phyloP scores from a whole-genome alignment of 176 grass and related monocot genomes.

The Carex parvula region DNA sequence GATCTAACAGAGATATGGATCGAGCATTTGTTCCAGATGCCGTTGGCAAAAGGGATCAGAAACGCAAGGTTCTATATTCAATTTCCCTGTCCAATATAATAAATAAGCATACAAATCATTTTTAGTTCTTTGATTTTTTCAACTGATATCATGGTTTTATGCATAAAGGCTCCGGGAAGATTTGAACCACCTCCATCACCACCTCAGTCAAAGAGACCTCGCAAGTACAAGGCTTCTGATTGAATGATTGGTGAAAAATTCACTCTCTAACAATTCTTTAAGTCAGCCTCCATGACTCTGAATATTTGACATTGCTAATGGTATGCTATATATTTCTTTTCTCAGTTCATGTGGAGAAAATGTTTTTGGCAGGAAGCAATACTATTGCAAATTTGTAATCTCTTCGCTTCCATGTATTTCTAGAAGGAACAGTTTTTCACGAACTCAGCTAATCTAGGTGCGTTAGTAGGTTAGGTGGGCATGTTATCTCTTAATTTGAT shows the following conservation, averaged over 20 bases:
- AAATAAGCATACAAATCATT: neutral
- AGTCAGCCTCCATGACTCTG: neutral
- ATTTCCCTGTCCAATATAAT: neutral
- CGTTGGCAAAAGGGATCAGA: constrained; percentile 83
- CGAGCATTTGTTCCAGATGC: constrained; percentile 55
- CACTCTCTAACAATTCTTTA: neutral
- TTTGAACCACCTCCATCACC: constrained; percentile 71
- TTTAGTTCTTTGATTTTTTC: constrained; percentile 6
- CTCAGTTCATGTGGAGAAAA: constrained; percentile 2
- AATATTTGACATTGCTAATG: neutral
- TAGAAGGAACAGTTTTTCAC: neutral
- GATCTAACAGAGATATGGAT: constrained; percentile 79
- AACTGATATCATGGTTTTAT: constrained; percentile 27
- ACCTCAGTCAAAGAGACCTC: constrained; percentile 75
- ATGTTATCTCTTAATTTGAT: neutral
- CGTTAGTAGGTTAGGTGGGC: neutral
- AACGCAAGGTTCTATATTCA: constrained; percentile 73
- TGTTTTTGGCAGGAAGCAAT: neutral
- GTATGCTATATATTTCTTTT: neutral
- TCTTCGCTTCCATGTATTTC: constrained; percentile 14
- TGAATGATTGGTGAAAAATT: constrained; percentile 29
- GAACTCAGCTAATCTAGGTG: neutral
- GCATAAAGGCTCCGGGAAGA: constrained; percentile 58
- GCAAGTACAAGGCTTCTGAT: constrained; percentile 83
- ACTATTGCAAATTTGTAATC: neutral